phyloP scores from a whole-genome alignment of 176 grass and related monocot genomes.

The bread wheat (Triticum aestivum) region DNA sequence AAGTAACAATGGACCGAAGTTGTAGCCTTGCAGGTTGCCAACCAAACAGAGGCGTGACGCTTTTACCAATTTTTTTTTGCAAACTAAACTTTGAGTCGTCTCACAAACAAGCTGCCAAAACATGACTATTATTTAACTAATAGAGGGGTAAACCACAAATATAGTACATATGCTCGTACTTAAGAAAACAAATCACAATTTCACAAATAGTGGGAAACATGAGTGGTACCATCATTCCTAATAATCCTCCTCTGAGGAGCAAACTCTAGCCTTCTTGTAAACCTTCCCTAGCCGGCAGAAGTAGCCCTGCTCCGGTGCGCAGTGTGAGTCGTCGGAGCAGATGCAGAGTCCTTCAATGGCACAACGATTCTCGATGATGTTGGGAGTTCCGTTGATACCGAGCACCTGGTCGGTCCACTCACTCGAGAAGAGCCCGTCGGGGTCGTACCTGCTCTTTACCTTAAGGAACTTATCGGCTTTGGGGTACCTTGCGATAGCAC shows the following conservation, averaged over 20 bases:
- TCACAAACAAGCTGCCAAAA: too few relatives aligned
- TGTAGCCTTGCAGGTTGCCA: too few relatives aligned
- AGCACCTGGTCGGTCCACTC: not conserved
- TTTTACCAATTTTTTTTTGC: too few relatives aligned
- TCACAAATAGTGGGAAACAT: too few relatives aligned
- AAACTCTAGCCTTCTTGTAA: not conserved
- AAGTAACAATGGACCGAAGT: too few relatives aligned
- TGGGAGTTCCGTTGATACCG: not conserved
- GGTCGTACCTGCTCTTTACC: not conserved
- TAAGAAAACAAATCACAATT: too few relatives aligned
- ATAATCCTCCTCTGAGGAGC: not conserved
- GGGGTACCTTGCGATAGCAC: not conserved
- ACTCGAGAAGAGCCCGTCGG: not conserved
- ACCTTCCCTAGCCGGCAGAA: not conserved
- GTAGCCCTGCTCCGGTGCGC: not conserved
- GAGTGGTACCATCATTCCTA: not conserved
- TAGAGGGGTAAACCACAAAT: too few relatives aligned
- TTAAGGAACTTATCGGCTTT: not conserved
- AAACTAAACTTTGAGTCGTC: too few relatives aligned
- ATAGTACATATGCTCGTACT: too few relatives aligned
- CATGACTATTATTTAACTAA: too few relatives aligned
- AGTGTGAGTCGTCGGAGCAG: not conserved
- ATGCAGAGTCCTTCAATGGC: not conserved
- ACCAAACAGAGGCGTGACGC: too few relatives aligned
- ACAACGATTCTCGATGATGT: not conserved